phyloP scores from a whole-genome alignment of 2,329 filamentous ascomycete genomes.

The Fusarium albosuccineum region DNA sequence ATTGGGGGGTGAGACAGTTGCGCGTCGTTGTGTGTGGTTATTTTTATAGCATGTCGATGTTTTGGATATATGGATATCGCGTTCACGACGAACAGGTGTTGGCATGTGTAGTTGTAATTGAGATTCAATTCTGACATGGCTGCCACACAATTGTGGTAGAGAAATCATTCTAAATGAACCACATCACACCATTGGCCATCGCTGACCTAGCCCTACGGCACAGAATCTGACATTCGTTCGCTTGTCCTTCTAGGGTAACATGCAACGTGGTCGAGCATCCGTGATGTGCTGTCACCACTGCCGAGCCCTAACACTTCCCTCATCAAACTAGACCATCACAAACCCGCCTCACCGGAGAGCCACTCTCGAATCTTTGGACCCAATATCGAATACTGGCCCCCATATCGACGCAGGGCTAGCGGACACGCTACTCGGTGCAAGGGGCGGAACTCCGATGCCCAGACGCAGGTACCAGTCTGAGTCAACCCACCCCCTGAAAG shows the following conservation, averaged over 20 bases:
- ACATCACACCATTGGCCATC: neutral
- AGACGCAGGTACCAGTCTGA: constrained; percentile 11
- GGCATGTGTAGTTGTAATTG: neutral
- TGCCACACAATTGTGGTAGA: neutral
- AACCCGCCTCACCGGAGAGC: neutral
- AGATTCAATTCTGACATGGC: neutral
- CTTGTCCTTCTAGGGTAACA: neutral
- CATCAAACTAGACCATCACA: neutral
- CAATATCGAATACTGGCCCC: neutral
- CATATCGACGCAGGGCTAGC: neutral
- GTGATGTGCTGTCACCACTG: constrained; percentile 4
- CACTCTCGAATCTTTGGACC: neutral
- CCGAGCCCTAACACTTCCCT: constrained; percentile 3
- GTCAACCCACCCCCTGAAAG: neutral
- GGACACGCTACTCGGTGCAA: constrained; percentile 1
- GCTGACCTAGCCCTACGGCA: too few relatives aligned
- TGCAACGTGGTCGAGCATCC: constrained; percentile 8
- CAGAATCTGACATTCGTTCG: neutral
- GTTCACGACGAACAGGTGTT: neutral
- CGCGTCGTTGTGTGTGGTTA: neutral
- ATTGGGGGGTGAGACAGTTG: constrained; percentile 1
- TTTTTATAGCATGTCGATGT: neutral
- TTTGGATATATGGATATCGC: neutral
- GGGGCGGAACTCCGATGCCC: neutral
- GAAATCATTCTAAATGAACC: neutral